Conservation (phyloP, 768 basidiomycete species). For the Kwoniella bestiolae region DNA sequence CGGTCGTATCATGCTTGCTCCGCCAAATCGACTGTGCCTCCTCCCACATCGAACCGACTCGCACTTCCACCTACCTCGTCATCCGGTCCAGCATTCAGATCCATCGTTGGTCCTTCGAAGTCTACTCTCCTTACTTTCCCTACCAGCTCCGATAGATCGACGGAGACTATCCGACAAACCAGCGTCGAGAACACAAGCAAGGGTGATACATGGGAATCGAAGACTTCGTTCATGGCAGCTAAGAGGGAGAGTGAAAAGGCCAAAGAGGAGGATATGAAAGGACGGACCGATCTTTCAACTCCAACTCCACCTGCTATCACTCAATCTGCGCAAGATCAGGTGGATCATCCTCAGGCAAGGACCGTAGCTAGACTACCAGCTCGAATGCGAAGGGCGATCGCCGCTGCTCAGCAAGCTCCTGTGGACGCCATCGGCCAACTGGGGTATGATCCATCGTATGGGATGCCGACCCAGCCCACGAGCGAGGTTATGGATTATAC, state of each 20-base stretch:
- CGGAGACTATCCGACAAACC: too few species aligned
- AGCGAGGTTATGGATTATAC: neutral
- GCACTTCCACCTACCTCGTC: neutral
- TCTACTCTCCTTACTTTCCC: neutral
- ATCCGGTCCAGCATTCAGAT: neutral
- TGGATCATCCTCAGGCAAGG: neutral
- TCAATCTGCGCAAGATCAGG: neutral
- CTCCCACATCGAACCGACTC: neutral
- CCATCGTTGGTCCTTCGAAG: neutral
- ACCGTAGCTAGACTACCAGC: neutral
- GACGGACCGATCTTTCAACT: neutral
- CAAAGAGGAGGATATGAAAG: neutral
- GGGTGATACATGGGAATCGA: neutral
- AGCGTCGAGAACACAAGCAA: too few species aligned
- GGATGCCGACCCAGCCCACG: too few species aligned
- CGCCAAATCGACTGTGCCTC: too few species aligned
- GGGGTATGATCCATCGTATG: neutral
- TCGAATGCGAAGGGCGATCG: neutral
- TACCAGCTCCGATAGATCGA: neutral
- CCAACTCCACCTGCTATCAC: neutral
- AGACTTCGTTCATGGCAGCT: neutral
- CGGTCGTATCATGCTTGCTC: neutral
- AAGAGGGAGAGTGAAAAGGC: neutral
- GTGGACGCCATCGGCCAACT: neutral
- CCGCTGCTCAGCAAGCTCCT: neutral